Evolutionary conservation across 495 filamentous ascomycete species (phyloP), one percentile per base, ranked within the genome.

Genomic region (Hypoxylon lienhwacheense): DNA sequence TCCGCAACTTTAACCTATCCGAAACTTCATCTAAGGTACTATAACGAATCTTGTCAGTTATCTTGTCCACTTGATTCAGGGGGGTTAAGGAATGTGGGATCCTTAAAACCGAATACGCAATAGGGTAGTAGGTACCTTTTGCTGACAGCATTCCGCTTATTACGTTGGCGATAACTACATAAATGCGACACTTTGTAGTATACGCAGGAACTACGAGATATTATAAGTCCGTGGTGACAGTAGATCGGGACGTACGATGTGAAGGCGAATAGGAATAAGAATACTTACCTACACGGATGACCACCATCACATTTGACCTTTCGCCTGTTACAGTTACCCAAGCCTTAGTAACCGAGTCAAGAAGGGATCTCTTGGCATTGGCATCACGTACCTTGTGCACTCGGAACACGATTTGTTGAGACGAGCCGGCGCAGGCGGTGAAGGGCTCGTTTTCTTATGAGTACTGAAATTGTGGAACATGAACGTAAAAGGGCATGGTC

Each of bases 271-370:
- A n/a, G 15, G 8, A 17, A 28, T 26, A 15, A 0, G 24, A 42
- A 12, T 22, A 62, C 59, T 41, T 49, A 43, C 56, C 56, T 54
- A 40, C 61, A 64, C 41, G 61, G 61, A n/a, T 64, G 47, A n/a
- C 47, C 56, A 43, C 61, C 61, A 42, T 64, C 61, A 56, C 61
- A 64, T 40, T 64, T 64, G 11, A 64, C 56, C 44, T 64, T 64
- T 21, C 61, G 56, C 51, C 61, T 55, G 50, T 28, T 47, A 19
- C 25, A 17, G 22, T 37, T 26, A 50, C 25, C 20, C 47, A 50
- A 43, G 26, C 17, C 17, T 61, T 55, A 55, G 56, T 16, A 46
- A 43, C 16, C 19, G 12, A 46, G 24, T 24, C 32, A 41, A 28
- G 46, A 55, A 4, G 21, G 57, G 24, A 16, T n/a, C n/a, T n/a